Evolutionary conservation across 768 basidiomycete species (phyloP), one percentile per base, ranked within the genome.

Genomic region (Pleurotus djamor): DNA sequence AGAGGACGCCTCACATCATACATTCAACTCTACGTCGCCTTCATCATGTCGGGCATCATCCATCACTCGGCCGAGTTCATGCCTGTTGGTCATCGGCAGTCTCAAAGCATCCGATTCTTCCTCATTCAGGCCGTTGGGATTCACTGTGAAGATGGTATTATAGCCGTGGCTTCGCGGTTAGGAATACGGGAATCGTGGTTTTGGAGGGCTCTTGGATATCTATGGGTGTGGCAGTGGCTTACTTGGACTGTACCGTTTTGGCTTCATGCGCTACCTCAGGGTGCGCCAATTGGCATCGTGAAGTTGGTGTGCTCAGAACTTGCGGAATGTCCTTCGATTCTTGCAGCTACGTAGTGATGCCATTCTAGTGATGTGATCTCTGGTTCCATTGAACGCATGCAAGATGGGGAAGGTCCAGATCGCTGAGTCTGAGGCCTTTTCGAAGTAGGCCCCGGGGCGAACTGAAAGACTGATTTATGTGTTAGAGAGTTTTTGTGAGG

Each of bases 61-160:
- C 76, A 77, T 55, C 54, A 64, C 21, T 65, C 67, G 3, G 73
- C 71, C 10, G 76, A 76, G 41, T 67, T 67, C 58, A 71, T 74
- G 72, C 59, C 72, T 51, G 52, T 69, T 5, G 66, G 66, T 13
- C 48, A 63, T 38, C 49, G 63, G 48, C 62, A 68, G 44, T 68
- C 64, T 16, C 64, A 67, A 14, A 64, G 69, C 8, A 65, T 77
- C 48, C 61, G 58, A 4, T 76, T 76, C 62, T 76, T 76, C 65
- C 52, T 69, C 49, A 59, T 71, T 48, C 75, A 76, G 62, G 69
- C 74, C 0, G 48, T 73, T 7, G 73, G 66, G 6, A 72, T 78
- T 28, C 66, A 65, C 1, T 47, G 71, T 41, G 74, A 74, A 57
- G 64, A 59, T 5, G 49, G 44, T 10, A 57, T 71, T 5, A 61